Conservation (phyloP, 2,329 filamentous ascomycete species). For the Ophiostoma populinum region DNA sequence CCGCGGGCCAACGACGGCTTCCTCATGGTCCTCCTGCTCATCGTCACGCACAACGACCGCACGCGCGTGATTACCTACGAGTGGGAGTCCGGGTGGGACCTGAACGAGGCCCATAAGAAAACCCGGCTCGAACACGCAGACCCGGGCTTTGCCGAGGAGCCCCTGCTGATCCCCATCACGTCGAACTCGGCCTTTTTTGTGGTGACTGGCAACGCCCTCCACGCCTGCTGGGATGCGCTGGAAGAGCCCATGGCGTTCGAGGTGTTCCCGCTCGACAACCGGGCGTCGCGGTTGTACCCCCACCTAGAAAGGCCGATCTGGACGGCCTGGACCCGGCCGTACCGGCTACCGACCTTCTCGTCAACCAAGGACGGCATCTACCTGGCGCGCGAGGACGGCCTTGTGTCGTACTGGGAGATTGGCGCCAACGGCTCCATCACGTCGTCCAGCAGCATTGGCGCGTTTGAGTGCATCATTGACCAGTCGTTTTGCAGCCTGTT, state of each 20-base stretch:
- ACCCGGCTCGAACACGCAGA: too few species aligned
- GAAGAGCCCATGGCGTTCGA: constrained; percentile 31
- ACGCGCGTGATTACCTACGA: constrained; percentile 41
- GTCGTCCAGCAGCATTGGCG: constrained; percentile 40
- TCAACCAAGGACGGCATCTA: constrained; percentile 62
- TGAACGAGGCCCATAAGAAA: constrained; percentile 29
- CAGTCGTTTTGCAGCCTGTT: constrained; percentile 66
- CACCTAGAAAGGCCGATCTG: constrained; percentile 40
- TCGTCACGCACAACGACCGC: constrained; percentile 30
- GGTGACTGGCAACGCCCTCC: constrained; percentile 42
- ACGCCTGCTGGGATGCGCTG: constrained; percentile 37
- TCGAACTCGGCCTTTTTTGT: constrained; percentile 54
- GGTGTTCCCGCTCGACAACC: constrained; percentile 23
- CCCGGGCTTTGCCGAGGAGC: too few species aligned
- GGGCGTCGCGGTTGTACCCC: constrained; percentile 25
- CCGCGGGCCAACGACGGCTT: constrained; percentile 48
- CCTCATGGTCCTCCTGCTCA: constrained; percentile 60
- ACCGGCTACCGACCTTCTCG: constrained; percentile 45
- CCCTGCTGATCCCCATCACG: constrained; percentile 51
- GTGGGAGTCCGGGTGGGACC: constrained; percentile 36
- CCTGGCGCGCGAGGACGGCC: constrained; percentile 73
- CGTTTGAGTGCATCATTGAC: constrained; percentile 57
- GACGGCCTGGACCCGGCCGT: constrained; percentile 71
- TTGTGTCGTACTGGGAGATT: constrained; percentile 56
- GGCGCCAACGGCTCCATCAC: constrained; percentile 37